Base-by-base conservation (phyloP, 352 stramenopile species). In the Plasmopara viticola region DNA sequence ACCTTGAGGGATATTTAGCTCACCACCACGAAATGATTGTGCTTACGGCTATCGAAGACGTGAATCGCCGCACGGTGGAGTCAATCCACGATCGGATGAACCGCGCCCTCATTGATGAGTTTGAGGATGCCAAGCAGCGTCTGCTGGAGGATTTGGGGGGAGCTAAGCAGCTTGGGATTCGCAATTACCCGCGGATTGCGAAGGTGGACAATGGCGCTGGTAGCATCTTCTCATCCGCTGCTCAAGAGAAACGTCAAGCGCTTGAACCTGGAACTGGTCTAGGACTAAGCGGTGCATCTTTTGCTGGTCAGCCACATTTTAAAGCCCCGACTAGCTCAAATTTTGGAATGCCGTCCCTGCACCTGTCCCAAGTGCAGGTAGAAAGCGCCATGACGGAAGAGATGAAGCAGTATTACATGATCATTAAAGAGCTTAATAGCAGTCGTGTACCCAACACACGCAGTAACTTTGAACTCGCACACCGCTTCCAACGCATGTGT, bases 1-100 rank as follows among this genome's bases (percentile, higher is more conserved):
- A 95, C 40, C 74, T 95, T 30, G 83, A 96, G 48, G 82, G 79
- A 5, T 95, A 94, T 65, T 59, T 96, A 44, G 82, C 77, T 39
- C 84, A 95, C 60, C 86, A 96, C 65, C 86, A 96, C 65, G 86
- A 96, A 58, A 94, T 94, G 81, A 93, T 96, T 62, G 75, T 95
- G 35, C 64, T 95, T 29, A 93, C 83, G n/a, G 82, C 86, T 44
- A 90, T 96, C 34, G 84, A 96, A 51, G 84, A 95, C 51, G 80
- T 87, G 13, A 88, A 83, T 53, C 79, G 71, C 44, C 81, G 72
- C 62, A 92, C 78, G 12, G 82, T 90, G 44, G 75, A 87, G 41
- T 70, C 78, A 14, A 90, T 78, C 5, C 83, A 94, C 51, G 80
- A 94, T 47, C 74, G 73, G 44, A 90, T 90, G 75, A 90, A 91